Conservation (phyloP, 208 protist genomes). For the Angomonas desouzai region DNA sequence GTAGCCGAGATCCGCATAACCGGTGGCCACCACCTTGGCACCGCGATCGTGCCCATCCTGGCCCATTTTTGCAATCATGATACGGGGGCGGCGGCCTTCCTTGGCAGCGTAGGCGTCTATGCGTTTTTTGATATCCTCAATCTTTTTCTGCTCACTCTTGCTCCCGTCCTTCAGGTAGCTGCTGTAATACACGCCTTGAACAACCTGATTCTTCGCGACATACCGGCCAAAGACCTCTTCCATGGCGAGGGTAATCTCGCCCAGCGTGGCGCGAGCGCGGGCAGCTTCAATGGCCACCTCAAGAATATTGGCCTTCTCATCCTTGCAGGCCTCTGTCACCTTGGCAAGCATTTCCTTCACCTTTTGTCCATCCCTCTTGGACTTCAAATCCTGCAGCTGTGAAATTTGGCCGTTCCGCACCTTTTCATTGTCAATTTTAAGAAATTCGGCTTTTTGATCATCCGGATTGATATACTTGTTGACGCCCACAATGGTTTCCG, state of each 20-base stretch:
- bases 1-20: constrained; percentile 95
- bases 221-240: constrained; percentile 80
- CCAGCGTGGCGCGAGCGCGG: constrained; percentile 84
- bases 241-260: constrained; percentile 93
- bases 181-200: constrained; percentile 81
- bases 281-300: constrained; percentile 85
- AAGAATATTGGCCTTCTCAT: constrained; percentile 82
- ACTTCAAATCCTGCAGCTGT: constrained; percentile 49
- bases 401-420: constrained; percentile 80
- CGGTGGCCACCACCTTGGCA: constrained; percentile 94
- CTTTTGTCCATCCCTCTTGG: constrained; percentile 45
- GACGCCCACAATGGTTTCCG: constrained; percentile 94
- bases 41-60: constrained; percentile 96
- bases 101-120: constrained; percentile 67
- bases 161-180: constrained; percentile 41
- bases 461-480: constrained; percentile 89
- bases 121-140: constrained; percentile 32
- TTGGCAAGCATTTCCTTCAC: constrained; percentile 47
- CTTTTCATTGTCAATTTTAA: constrained; percentile 90
- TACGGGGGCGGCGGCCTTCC: constrained; percentile 90
- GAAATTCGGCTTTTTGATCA: constrained; percentile 69
- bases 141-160: constrained; percentile 35
- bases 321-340: constrained; percentile 72
- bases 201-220: constrained; percentile 54
- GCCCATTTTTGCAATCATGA: constrained; percentile 96